Evolutionary conservation across 768 basidiomycete species (phyloP), one percentile per base, ranked within the genome.

Genomic region (Trichaptum fuscoviolaceum): DNA sequence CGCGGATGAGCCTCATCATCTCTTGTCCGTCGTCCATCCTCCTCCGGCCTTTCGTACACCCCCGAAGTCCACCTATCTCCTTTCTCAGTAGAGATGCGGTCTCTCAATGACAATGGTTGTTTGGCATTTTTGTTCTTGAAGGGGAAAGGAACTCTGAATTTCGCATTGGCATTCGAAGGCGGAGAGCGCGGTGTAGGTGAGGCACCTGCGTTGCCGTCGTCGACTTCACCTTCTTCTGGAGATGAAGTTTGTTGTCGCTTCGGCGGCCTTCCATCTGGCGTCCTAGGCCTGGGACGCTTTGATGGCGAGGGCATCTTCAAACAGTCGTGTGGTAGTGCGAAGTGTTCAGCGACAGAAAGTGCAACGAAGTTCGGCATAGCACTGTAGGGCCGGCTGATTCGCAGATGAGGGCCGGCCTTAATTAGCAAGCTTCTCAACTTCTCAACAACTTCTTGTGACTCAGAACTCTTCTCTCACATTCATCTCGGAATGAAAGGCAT

Each of bases 151-250:
- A 91, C 83, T 72, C 84, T 86, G 63, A 74, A 77, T 70, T 73
- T 85, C 76, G 70, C 68, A 23, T 68, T 71, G 24, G 70, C 70
- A 34, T 73, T 66, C 52, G 73, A 66, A 58, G 69, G 64, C 59
- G 62, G 65, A 25, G 70, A 62, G 20, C 64, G 65, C 58, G 71
- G 67, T 63, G 73, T 66, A 24, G 68, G 66, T 36, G 72, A 67
- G 27, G 71, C 68, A 36, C 73, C 69, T 24, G 71, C 69, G 66
- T 69, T 72, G 57, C 75, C 78, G 74, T 92, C 91, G 76, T 91
- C 90, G 62, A 93, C 78, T 71, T 93, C 92, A 67, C 92, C 92
- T 73, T 93, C 92, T 75, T 93, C 92, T 63, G 91, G 91, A 0
- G 90, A 82, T 0, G 77, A 88, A 1, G 87, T 82, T 9, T 81